Evolutionary conservation across 2,329 filamentous ascomycete genomes (phyloP).

Genomic region (Cercospora zeina): DNA sequence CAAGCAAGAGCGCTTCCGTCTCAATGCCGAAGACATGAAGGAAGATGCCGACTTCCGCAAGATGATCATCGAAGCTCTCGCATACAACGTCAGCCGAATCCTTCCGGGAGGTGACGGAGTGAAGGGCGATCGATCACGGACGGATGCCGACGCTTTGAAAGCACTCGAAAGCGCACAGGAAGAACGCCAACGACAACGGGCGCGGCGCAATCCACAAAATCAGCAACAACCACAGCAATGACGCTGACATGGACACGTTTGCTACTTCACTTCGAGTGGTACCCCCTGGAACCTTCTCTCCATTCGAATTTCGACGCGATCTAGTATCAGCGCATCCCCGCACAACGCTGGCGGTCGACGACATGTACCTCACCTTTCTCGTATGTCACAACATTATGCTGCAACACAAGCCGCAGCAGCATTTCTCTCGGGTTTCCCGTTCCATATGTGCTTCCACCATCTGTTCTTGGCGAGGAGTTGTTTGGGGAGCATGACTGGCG

Average conservation of each 20-base stretch:
- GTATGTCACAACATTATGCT: slow-evolving; percentile 17
- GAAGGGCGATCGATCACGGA: slow-evolving; percentile 33
- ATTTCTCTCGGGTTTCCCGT: not conserved
- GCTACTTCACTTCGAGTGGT: slow-evolving; percentile 15
- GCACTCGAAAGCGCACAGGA: slow-evolving; percentile 49
- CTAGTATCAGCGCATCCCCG: slow-evolving; percentile 30
- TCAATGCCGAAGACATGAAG: slow-evolving; percentile 75
- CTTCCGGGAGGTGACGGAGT: slow-evolving; percentile 51
- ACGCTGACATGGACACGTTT: slow-evolving; percentile 5
- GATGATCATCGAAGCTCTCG: slow-evolving; percentile 72
- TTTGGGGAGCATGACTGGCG: slow-evolving; percentile 18
- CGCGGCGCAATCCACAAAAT: slow-evolving; percentile 40
- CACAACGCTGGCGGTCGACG: slow-evolving; percentile 10
- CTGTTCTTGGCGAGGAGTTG: slow-evolving; percentile 21
- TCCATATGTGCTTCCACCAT: slow-evolving; percentile 16
- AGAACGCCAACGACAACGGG: slow-evolving; percentile 32
- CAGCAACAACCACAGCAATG: slow-evolving; percentile 28
- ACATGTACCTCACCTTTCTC: slow-evolving; percentile 19
- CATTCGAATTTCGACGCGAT: slow-evolving; percentile 28
- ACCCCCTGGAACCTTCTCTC: slow-evolving; percentile 2
- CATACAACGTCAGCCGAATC: slow-evolving; percentile 69
- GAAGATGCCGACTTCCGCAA: slow-evolving; percentile 74
- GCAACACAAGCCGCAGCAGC: slow-evolving; percentile 5
- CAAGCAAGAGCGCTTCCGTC: slow-evolving; percentile 79
- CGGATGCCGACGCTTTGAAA: slow-evolving; percentile 51